These are phyloP conservation scores for Diaporthe citriasiana DNA, from an alignment of 2,329 filamentous ascomycete genomes.

Conservation along the genomic window DNA sequence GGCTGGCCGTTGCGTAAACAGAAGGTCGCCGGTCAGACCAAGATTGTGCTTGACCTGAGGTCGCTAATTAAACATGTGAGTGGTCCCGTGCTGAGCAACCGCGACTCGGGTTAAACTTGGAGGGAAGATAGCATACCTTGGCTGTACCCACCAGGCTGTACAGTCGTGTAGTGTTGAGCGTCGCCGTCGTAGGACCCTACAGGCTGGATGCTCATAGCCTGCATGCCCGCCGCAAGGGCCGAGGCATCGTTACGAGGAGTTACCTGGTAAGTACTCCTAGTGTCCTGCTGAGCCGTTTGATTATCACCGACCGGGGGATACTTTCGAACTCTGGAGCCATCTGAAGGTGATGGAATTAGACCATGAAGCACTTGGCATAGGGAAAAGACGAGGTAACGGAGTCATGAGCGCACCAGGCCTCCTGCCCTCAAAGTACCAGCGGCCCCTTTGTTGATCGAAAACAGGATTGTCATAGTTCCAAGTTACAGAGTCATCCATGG, in stretches of 20 bases:
- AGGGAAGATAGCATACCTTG: constrained; percentile 12
- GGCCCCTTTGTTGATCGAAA: constrained; percentile 32
- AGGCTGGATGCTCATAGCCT: constrained; percentile 33
- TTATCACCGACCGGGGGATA: constrained; percentile 21
- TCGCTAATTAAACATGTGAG: not conserved
- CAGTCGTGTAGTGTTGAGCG: constrained; percentile 13
- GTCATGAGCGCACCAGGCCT: constrained; percentile 26
- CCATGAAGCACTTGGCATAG: not conserved
- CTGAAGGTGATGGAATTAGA: constrained; percentile 14
- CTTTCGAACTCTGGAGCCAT: constrained; percentile 30
- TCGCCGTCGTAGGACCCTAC: constrained; percentile 20
- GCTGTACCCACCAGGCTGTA: constrained; percentile 2
- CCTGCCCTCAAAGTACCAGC: constrained; percentile 34
- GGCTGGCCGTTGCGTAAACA: not conserved
- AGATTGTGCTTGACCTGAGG: not conserved
- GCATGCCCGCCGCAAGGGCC: constrained; percentile 16
- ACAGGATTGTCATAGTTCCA: constrained; percentile 27
- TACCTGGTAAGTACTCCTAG: not conserved
- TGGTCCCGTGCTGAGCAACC: not conserved
- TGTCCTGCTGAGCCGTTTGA: constrained; percentile 10
- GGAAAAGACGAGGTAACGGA: not conserved
- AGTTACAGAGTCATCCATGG: constrained; percentile 21
- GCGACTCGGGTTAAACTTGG: not conserved
- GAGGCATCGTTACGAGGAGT: constrained; percentile 16
- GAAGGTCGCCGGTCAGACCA: constrained; percentile 24